Base-by-base conservation (phyloP, 495 filamentous ascomycete genomes). In the Aspergillus sclerotiicarbonarius region DNA sequence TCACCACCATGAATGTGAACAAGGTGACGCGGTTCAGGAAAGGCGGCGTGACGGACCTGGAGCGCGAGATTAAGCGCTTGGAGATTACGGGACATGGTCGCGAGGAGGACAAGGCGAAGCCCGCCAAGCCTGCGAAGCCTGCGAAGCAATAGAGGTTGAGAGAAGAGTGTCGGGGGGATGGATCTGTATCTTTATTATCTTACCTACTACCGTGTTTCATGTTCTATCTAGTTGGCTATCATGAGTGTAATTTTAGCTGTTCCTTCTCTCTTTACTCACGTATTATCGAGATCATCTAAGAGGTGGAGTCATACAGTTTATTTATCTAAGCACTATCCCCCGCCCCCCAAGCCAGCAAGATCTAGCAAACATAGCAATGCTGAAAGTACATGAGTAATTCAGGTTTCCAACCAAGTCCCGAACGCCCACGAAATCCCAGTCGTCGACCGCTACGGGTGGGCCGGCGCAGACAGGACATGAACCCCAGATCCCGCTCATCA, bases 1-100 rank as follows among this genome's bases (percentile, higher is more conserved):
- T 94, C 41, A 97, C 93, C 30, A 73, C 75, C 32, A 79, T 74
- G 71, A 97, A 98, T 73, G 83, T 93, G 19, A 67, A 70, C 54
- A 98, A 98, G 74, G 90, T 96, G n/a, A 95, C 91, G 50, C 74
- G 76, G 64, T 98, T 80, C 76, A 79, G 94, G 53, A 68, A 78
- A 59, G 69, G 81, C 55, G 93, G 93, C 20, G 73, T 88, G 66
- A 66, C 77, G 32, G 81, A 77, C 33, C 75, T 97, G 62, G 87
- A 92, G 68, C 62, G 70, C 43, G 84, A 89, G 81, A 88, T 96
- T n/a, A 66, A 79, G 68, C 80, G 77, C 75, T 76, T 90, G 55
- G 74, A 76, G 30, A 52, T 72, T 25, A 29, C n/a, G 13, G 25
- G 47, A 31, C 41, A 58, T 21, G 55, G 62, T 35, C 33, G 52